phyloP scores from a whole-genome alignment of 768 basidiomycete genomes.

The Agrocybe pediades region DNA sequence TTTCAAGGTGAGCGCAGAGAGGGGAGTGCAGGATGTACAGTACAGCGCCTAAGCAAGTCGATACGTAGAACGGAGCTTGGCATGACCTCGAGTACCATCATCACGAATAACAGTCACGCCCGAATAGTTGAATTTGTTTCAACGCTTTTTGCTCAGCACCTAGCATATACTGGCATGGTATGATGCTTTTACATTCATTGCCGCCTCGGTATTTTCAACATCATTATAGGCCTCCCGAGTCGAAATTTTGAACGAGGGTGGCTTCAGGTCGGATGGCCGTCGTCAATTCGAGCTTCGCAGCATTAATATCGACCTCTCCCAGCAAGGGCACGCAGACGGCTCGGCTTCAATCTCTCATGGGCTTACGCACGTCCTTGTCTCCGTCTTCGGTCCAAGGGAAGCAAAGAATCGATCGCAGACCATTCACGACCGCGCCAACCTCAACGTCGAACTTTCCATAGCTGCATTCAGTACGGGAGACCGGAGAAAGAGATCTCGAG shows the following conservation, averaged over 20 bases:
- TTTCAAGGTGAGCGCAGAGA: slow-evolving; percentile 3
- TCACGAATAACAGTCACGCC: slow-evolving; percentile 17
- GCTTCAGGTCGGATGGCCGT: slow-evolving; percentile 90
- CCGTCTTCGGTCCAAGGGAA: slow-evolving; percentile 93
- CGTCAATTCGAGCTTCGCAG: slow-evolving; percentile 91
- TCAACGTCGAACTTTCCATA: slow-evolving; percentile 88
- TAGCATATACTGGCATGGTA: slow-evolving; percentile 22
- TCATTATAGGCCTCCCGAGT: slow-evolving; percentile 47
- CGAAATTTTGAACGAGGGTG: slow-evolving; percentile 83
- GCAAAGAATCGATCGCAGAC: slow-evolving; percentile 79
- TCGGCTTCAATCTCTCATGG: slow-evolving; percentile 85
- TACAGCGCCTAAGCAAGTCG: not conserved
- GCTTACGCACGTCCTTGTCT: slow-evolving; percentile 83
- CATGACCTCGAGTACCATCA: not conserved
- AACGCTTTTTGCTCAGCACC: slow-evolving; percentile 7
- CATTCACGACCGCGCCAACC: slow-evolving; percentile 82
- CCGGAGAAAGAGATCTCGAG: slow-evolving; percentile 70
- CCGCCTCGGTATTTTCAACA: not conserved
- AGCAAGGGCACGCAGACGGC: slow-evolving; percentile 81
- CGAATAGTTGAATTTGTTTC: slow-evolving; percentile 1
- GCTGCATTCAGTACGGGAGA: slow-evolving; percentile 88
- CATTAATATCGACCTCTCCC: slow-evolving; percentile 74
- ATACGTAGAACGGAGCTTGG: not conserved
- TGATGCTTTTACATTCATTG: slow-evolving; percentile 1
- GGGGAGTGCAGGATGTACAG: not conserved